These are phyloP conservation scores for Globisporangium solare DNA, from an alignment of 352 stramenopile genomes.

Conservation along the genomic window DNA sequence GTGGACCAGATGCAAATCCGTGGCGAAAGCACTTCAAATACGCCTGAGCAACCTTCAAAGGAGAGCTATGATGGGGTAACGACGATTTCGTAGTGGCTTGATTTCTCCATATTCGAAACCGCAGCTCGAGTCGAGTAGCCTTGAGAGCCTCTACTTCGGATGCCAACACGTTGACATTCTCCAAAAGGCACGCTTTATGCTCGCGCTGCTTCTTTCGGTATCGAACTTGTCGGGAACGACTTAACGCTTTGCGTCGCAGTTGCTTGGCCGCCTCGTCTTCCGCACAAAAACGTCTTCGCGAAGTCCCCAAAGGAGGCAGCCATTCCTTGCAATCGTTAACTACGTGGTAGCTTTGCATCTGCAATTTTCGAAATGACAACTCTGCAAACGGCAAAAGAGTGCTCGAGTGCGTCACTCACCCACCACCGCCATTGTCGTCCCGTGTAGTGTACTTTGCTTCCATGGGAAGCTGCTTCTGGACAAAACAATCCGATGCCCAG, in stretches of 20 bases:
- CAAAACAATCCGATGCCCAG: too few relatives aligned
- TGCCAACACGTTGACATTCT: slow-evolving; percentile 7
- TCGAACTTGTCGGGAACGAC: slow-evolving; percentile 17
- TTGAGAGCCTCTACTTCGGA: slow-evolving; percentile 14
- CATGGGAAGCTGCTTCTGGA: too few relatives aligned
- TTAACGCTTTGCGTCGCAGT: slow-evolving; percentile 9
- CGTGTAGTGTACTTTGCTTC: too few relatives aligned
- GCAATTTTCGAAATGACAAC: too few relatives aligned
- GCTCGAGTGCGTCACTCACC: too few relatives aligned
- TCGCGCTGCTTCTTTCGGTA: slow-evolving; percentile 25
- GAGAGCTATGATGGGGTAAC: neutral
- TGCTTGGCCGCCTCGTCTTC: neutral
- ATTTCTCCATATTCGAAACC: slow-evolving; percentile 2
- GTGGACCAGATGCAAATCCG: slow-evolving; percentile 10
- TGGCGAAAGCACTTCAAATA: slow-evolving; percentile 23
- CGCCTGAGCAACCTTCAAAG: neutral
- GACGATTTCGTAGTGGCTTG: neutral
- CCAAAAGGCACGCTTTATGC: slow-evolving; percentile 15
- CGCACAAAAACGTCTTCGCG: neutral
- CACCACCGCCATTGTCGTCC: too few relatives aligned
- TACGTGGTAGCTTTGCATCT: too few relatives aligned
- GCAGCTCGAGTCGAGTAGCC: slow-evolving; percentile 1
- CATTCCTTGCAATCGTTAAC: neutral
- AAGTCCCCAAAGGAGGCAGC: neutral
- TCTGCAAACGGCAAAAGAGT: too few relatives aligned